These are phyloP conservation scores for Calonectria fujianensis DNA, from an alignment of 2,329 filamentous ascomycete genomes.

Conservation along the genomic window DNA sequence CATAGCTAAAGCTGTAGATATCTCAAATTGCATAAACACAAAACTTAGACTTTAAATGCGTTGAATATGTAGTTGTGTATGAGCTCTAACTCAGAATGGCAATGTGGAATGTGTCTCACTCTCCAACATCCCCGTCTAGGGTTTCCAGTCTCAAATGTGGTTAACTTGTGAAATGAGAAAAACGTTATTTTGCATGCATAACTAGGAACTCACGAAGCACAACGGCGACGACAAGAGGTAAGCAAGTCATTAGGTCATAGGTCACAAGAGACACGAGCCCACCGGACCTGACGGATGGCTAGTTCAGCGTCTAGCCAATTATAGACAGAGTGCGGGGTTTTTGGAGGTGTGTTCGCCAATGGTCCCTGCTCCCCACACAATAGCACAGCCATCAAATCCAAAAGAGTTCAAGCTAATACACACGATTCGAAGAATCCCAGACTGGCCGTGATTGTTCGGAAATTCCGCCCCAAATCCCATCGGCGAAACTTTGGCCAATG, in stretches of 20 bases:
- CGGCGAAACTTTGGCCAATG: neutral
- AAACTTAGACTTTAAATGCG: neutral
- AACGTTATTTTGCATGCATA: too few species aligned
- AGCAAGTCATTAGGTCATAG: neutral
- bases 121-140: too few species aligned
- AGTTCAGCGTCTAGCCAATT: neutral
- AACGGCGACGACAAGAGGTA: too few species aligned
- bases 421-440: neutral
- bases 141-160: too few species aligned
- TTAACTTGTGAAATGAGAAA: too few species aligned
- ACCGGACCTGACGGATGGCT: neutral
- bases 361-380: slow-evolving; percentile 11
- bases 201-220: too few species aligned
- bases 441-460: neutral
- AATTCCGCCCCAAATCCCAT: slow-evolving; percentile 1
- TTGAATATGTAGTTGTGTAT: too few species aligned
- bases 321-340: neutral
- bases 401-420: neutral
- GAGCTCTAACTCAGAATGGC: too few species aligned
- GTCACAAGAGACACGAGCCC: neutral
- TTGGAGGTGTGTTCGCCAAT: neutral
- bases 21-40: neutral
- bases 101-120: too few species aligned
- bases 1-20: neutral
- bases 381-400: neutral